phyloP scores from a whole-genome alignment of 768 basidiomycete species.

The Podaxis rugospora region DNA sequence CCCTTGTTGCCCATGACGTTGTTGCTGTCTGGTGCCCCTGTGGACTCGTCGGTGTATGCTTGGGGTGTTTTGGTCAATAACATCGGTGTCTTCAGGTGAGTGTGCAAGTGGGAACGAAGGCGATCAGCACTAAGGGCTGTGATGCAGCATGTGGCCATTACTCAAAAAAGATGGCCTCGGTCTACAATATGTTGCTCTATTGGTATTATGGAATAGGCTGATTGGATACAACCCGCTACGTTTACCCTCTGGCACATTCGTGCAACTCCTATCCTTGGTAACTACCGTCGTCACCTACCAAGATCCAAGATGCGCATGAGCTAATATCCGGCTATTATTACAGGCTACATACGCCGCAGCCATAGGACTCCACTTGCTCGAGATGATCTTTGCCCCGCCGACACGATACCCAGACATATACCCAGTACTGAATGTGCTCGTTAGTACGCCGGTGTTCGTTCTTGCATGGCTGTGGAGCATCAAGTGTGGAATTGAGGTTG shows the following conservation, averaged over 20 bases:
- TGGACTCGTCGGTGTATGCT: slow-evolving; percentile 56
- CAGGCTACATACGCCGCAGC: slow-evolving; percentile 56
- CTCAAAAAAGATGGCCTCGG: slow-evolving; percentile 74
- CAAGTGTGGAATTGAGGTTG: slow-evolving; percentile 71
- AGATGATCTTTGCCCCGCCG: slow-evolving; percentile 60
- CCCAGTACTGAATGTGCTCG: slow-evolving; percentile 77
- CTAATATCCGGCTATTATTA: slow-evolving; percentile 16
- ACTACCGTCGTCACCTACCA: slow-evolving; percentile 13
- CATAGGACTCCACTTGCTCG: slow-evolving; percentile 55
- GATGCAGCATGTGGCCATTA: slow-evolving; percentile 88
- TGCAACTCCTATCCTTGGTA: slow-evolving; percentile 53
- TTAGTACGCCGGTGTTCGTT: slow-evolving; percentile 77
- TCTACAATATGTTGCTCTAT: slow-evolving; percentile 65
- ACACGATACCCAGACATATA: slow-evolving; percentile 81
- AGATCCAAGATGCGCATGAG: slow-evolving; percentile 9
- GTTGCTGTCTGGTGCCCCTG: slow-evolving; percentile 53
- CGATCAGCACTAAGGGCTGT: slow-evolving; percentile 3
- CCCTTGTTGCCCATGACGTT: slow-evolving; percentile 84
- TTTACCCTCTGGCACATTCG: slow-evolving; percentile 39
- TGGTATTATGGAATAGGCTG: slow-evolving; percentile 76
- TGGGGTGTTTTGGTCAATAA: slow-evolving; percentile 78
- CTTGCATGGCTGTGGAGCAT: slow-evolving; percentile 90
- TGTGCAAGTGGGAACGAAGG: not conserved
- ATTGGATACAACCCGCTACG: slow-evolving; percentile 74
- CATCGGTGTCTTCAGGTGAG: slow-evolving; percentile 83